phyloP scores from a whole-genome alignment of 257 asterid genomes.

The Catharanthus roseus region DNA sequence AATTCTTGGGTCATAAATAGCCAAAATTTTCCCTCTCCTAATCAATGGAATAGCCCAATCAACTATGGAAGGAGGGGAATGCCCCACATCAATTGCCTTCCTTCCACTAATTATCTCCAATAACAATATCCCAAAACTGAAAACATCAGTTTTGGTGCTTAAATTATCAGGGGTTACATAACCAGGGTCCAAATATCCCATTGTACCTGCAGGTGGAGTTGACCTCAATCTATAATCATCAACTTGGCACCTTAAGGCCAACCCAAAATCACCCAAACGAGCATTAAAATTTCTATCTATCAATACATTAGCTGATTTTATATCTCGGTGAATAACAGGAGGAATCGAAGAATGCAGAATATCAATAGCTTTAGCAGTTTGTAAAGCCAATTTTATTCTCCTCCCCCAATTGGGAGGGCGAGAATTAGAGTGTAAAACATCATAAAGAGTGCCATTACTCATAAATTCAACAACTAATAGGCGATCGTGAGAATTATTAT shows the following conservation, averaged over 20 bases:
- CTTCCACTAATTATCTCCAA: conserved; percentile 87
- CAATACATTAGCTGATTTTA: conserved; percentile 74
- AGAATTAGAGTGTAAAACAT: conserved; percentile 53
- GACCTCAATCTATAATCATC: conserved; percentile 60
- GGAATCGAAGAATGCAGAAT: conserved; percentile 57
- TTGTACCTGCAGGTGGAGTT: conserved; percentile 90
- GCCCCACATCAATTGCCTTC: conserved; percentile 71
- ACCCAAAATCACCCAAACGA: conserved; percentile 77
- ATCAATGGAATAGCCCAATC: conserved; percentile 93
- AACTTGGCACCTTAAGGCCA: conserved; percentile 60
- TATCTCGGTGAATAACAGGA: conserved; percentile 74
- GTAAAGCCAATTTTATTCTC: conserved; percentile 62
- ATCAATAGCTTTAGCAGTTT: conserved; percentile 66
- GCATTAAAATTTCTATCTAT: conserved; percentile 71
- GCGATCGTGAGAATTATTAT: conserved; percentile 36
- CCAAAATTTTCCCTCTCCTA: conserved; percentile 56
- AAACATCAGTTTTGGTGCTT: conserved; percentile 73
- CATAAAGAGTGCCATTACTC: conserved; percentile 79
- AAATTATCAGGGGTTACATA: conserved; percentile 76
- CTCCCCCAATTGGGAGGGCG: conserved; percentile 73
- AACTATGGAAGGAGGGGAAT: conserved; percentile 70
- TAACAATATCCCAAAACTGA: conserved; percentile 72
- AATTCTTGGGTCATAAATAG: conserved; percentile 61
- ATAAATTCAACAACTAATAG: conserved; percentile 80
- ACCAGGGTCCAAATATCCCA: conserved; percentile 89